Evolutionary conservation across 148 eudicot genomes (phyloP).

Genomic region (Talinum fruticosum): DNA sequence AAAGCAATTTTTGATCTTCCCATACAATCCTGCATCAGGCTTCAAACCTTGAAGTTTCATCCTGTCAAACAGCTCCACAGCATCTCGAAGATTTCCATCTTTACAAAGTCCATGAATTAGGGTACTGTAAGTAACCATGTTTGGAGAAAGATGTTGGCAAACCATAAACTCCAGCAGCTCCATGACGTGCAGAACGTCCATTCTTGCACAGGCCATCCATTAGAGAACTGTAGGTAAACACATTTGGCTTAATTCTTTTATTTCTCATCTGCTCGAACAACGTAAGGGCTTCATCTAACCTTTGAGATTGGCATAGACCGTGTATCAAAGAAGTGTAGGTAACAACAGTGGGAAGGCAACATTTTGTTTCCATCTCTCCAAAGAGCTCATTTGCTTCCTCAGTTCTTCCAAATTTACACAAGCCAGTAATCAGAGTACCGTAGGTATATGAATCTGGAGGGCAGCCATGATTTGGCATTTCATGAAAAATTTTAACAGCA

Average conservation of each 20-base stretch:
- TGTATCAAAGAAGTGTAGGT: conserved; percentile 73
- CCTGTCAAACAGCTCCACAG: conserved; percentile 68
- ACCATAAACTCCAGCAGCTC: conserved; percentile 60
- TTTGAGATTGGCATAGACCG: conserved; percentile 63
- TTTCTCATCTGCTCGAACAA: conserved; percentile 60
- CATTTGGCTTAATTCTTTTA: conserved; percentile 70
- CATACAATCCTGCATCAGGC: conserved; percentile 83
- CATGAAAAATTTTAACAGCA: conserved; percentile 62
- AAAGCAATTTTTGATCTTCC: conserved; percentile 57
- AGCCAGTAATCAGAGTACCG: conserved; percentile 84
- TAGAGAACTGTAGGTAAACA: conserved; percentile 72
- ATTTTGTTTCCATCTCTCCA: conserved; percentile 58
- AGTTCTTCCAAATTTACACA: conserved; percentile 61
- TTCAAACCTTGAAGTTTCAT: conserved; percentile 90
- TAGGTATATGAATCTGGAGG: conserved; percentile 82
- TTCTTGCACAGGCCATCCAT: conserved; percentile 86
- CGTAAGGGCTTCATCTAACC: conserved; percentile 52
- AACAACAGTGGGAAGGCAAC: conserved; percentile 71
- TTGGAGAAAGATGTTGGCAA: conserved; percentile 49
- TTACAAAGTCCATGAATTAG: conserved; percentile 75
- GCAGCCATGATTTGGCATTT: conserved; percentile 78
- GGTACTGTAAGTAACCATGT: conserved; percentile 78
- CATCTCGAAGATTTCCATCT: conserved; percentile 60
- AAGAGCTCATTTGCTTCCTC: conserved; percentile 68
- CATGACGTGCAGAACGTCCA: conserved; percentile 54